Percentiles rank a stretch among this genome's conserved stretches.
Conservation (phyloP, 2,329 filamentous ascomycete genomes). For the Penicillium sp. region DNA sequence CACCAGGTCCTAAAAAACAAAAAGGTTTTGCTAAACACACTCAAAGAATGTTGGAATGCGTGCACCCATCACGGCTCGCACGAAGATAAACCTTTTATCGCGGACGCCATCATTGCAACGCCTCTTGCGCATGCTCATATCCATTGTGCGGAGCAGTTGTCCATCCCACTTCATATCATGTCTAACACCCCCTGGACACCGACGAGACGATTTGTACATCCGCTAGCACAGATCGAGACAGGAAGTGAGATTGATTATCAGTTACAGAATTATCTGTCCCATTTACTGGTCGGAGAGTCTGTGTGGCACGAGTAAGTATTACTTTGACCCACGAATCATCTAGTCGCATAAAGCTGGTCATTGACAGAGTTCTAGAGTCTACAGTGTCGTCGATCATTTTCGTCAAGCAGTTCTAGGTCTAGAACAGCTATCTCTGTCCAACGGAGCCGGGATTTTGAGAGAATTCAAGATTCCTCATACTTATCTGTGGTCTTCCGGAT, state of each 20-base stretch:
- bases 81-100: not conserved
- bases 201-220: conserved; percentile 3
- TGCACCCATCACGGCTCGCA: not conserved
- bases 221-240: not conserved
- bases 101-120: conserved; percentile 8
- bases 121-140: conserved; percentile 9
- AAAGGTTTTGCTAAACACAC: not conserved
- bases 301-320: conserved; percentile 6
- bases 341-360: not conserved
- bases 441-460: not conserved
- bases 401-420: not conserved
- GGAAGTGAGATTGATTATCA: not conserved
- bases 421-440: not conserved
- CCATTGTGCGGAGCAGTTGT: conserved; percentile 8
- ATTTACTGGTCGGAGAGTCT: conserved; percentile 1
- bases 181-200: conserved; percentile 9
- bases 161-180: conserved; percentile 10
- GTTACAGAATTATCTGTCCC: conserved; percentile 7
- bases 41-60: conserved; percentile 8
- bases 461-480: conserved; percentile 2
- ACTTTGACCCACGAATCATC: not conserved
- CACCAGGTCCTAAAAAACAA: not conserved
- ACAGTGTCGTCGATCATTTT: not conserved
- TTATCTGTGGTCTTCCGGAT: conserved; percentile 1
- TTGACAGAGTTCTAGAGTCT: not conserved